These are phyloP conservation scores for Yarrowia sp. DNA, from an alignment of 805 yeast species.

Conservation along the genomic window DNA sequence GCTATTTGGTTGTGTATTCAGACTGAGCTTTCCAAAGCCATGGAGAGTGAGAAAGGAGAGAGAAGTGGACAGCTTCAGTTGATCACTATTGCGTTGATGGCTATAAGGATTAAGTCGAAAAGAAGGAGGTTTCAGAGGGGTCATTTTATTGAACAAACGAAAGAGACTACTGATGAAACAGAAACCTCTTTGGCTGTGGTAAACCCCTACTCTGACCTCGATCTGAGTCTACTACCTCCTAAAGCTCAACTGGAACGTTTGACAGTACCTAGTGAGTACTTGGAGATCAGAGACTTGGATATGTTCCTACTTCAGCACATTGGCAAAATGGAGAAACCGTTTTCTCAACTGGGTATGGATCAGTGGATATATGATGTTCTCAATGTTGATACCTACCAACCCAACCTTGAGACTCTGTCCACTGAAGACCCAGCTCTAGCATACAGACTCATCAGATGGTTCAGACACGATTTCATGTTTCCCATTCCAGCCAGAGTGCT, in stretches of 20 bases:
- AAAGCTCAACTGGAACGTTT: neutral
- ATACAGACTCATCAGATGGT: slow-evolving; percentile 2
- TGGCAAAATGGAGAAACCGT: slow-evolving; percentile 1
- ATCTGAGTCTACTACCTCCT: neutral
- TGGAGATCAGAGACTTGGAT: slow-evolving; percentile 6
- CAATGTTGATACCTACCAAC: neutral
- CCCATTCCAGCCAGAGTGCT: neutral
- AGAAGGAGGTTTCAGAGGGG: slow-evolving; percentile 5
- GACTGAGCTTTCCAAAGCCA: slow-evolving; percentile 8
- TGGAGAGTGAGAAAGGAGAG: slow-evolving; percentile 4
- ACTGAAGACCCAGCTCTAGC: slow-evolving; percentile 1
- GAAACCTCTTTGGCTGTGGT: neutral
- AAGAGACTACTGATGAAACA: neutral
- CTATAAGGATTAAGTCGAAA: slow-evolving; percentile 11
- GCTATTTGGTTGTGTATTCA: slow-evolving; percentile 25
- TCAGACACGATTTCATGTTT: slow-evolving; percentile 16
- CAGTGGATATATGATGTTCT: slow-evolving; percentile 20
- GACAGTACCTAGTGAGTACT: neutral
- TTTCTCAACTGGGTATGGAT: slow-evolving; percentile 13
- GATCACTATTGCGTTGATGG: neutral
- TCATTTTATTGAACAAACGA: neutral
- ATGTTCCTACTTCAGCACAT: slow-evolving; percentile 16
- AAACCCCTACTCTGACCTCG: neutral
- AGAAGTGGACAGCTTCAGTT: neutral
- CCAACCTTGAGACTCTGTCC: neutral